Base-by-base conservation (phyloP, 305 asterid genomes). In the Salvia sclarea region DNA sequence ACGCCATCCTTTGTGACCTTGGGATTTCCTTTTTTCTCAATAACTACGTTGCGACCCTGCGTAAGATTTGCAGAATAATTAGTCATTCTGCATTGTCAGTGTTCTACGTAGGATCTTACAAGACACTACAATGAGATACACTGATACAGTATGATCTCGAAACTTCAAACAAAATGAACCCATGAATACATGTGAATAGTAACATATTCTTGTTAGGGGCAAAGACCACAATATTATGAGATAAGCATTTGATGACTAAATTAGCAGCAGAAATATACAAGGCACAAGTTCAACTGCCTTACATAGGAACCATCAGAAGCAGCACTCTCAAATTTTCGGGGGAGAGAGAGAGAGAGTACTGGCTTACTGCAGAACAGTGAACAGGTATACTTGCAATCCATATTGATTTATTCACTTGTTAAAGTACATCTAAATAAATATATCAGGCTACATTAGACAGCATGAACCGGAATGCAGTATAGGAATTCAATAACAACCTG, bases 1-100 rank as follows among this genome's bases (percentile, higher is more conserved):
- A 83, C 98, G 54, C 96, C 98, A 76, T 91, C 98, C 79, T 91
- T 91, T 20, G 97, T 91, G 83, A 91, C 83, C 81, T 86, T 84
- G 58, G 95, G 98, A 35, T 70, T 43, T 35, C 75, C 80, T 65
- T 73, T 76, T 81, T 64, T 80, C 76, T 88, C 87, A 64, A 91
- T 88, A 66, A 91, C 86, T 70, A 88, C 97, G 49, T 78, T 80
- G 54, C 92, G 91, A 2, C 97, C 96, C 98, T 91, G 81, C 41
- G 78, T 17, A 68, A 30, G 38, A 76, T 61, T 56, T 54, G 67
- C 40, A 67, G 59, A 57, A 25, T 30, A 57, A 43, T 70, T 18
- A 74, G 33, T 57, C 43, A 53, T 20, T 38, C 43, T 52, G 20
- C 58, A 22, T 8, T 40, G 18, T 35, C 65, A 25, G 6, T 57